Evolutionary conservation across 2,329 filamentous ascomycete species (phyloP).

Genomic region (Colletotrichum sansevieriae): DNA sequence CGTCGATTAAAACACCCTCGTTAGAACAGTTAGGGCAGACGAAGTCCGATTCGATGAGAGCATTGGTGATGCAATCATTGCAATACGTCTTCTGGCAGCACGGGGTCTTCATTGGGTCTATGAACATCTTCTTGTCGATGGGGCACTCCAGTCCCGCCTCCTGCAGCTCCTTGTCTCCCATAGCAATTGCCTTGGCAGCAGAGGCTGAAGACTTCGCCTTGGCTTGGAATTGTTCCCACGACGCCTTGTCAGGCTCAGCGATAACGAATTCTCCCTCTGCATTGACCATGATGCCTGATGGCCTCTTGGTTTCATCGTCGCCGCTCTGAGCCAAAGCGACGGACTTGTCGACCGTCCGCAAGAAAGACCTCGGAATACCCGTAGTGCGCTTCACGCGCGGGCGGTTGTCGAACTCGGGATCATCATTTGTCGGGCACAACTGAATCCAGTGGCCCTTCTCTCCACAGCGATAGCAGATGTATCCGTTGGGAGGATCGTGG

Average conservation of each 20-base stretch:
- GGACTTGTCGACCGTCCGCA: conserved; percentile 95
- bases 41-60: conserved; percentile 98
- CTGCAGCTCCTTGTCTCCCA: conserved; percentile 87
- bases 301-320: conserved; percentile 83
- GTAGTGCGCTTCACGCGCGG: conserved; percentile 96
- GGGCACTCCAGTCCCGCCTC: conserved; percentile 92
- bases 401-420: conserved; percentile 94
- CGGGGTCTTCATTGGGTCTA: conserved; percentile 98
- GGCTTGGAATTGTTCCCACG: conserved; percentile 97
- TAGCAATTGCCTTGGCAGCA: conserved; percentile 80
- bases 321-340: conserved; percentile 79
- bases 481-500: conserved; percentile 91
- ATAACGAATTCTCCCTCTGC: conserved; percentile 98
- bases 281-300: conserved; percentile 95
- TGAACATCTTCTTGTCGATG: conserved; percentile 97
- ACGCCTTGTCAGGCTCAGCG: conserved; percentile 92
- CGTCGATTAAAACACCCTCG: conserved; percentile 93
- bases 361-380: conserved; percentile 93
- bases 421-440: conserved; percentile 97
- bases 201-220: conserved; percentile 90
- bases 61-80: conserved; percentile 99
- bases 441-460: conserved; percentile 99
- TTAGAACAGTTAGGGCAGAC: conserved; percentile 92
- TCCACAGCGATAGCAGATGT: conserved; percentile 95
- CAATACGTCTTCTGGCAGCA: conserved; percentile 99